Evolutionary conservation across 2,329 filamentous ascomycete species (phyloP).

Genomic region (Pyrenophora graminea): DNA sequence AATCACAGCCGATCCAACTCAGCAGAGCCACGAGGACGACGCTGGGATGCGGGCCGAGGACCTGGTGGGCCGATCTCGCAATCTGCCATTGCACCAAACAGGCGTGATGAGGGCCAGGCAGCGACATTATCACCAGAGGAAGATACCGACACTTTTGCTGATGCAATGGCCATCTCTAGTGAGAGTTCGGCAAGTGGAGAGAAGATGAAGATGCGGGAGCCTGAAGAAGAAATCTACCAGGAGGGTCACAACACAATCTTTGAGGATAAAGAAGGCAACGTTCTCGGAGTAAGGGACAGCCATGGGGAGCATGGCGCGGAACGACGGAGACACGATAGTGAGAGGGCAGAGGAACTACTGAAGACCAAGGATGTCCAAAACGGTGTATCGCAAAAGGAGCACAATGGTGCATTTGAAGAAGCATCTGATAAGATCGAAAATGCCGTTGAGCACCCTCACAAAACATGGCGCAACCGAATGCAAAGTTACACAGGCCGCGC

Average conservation of each 20-base stretch:
- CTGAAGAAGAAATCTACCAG: conserved; percentile 70
- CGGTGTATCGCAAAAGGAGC: conserved; percentile 53
- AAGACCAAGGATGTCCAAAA: conserved; percentile 53
- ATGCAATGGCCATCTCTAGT: conserved; percentile 49
- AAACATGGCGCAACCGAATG: conserved; percentile 52
- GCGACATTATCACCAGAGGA: conserved; percentile 47
- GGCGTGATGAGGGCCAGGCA: conserved; percentile 35
- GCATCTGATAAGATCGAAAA: conserved; percentile 45
- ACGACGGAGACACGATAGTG: conserved; percentile 63
- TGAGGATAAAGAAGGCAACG: conserved; percentile 86
- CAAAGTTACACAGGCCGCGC: conserved; percentile 51
- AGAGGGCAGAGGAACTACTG: conserved; percentile 58
- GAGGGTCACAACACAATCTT: conserved; percentile 80
- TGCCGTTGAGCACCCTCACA: conserved; percentile 44
- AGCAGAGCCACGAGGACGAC: conserved; percentile 63
- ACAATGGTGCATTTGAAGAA: conserved; percentile 49
- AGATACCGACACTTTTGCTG: conserved; percentile 51
- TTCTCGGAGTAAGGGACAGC: conserved; percentile 68
- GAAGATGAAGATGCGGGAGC: conserved; percentile 32
- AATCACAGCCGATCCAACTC: conserved; percentile 62
- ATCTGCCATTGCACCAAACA: conserved; percentile 81
- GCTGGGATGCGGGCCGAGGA: conserved; percentile 72
- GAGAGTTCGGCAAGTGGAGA: conserved; percentile 40
- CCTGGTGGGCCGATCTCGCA: conserved; percentile 85
- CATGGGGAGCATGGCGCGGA: conserved; percentile 57